Evolutionary conservation across 257 asterid genomes (phyloP), one percentile per base, ranked within the genome.

Genomic region (Fraxinus pennsylvanica): DNA sequence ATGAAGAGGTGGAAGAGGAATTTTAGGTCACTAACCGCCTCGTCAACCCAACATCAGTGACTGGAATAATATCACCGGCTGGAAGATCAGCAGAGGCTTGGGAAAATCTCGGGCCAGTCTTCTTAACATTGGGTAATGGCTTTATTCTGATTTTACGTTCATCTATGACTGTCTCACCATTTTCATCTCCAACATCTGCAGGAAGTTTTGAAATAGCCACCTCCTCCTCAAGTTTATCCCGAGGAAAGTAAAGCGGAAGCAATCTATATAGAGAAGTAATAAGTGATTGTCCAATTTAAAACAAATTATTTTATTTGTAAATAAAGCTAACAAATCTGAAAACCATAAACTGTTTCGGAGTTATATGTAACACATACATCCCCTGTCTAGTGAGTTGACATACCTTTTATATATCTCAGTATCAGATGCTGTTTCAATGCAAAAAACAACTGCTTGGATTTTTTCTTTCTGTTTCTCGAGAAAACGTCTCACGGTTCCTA

Each of bases 131-230:
- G 22, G 97, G 97, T 82, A 96, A 79, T 68, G 99, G 94, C 78
- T 88, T 83, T 88, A 96, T 96, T 88, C 98, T 90, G 86, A 96
- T 96, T 84, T 96, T 91, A 63, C 99, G 96, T 80, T 96, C 99
- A 78, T 88, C 96, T 71, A 91, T 92, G 78, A 88, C 85, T 45
- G 98, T 92, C 82, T 92, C 99, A 43, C 99, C 99, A 88, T 96
- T 92, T 89, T 93, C 98, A 90, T 96, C 99, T 76, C 99, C 99
- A 81, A 96, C 99, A 86, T 96, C 99, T 41, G 96, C 95, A 76
- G 99, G 99, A 79, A 96, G 97, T 86, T 93, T 96, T 33, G 88
- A 43, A 82, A 85, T 80, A 67, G 97, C 97, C 65, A 91, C 82
- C 84, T 88, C 92, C 86, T 93, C 99, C 87, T 96, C 99, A 39